phyloP scores from a whole-genome alignment of 2,329 filamentous ascomycete species.

The Neonectria sp. region DNA sequence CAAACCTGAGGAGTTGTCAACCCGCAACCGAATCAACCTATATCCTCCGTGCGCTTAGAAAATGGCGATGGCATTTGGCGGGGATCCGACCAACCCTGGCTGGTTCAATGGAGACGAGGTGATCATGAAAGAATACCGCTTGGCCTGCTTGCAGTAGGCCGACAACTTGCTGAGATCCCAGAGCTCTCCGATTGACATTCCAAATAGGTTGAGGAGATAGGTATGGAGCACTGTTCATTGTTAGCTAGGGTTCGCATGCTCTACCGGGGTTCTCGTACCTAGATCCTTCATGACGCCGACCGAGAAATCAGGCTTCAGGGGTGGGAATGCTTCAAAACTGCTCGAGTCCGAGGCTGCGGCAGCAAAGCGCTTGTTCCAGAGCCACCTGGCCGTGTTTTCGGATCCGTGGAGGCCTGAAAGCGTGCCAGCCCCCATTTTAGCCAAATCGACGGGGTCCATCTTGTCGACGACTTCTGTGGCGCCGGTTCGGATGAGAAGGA shows the following conservation, averaged over 20 bases:
- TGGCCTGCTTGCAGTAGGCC: slow-evolving; percentile 7
- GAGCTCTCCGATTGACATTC: slow-evolving; percentile 51
- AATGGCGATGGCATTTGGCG: slow-evolving; percentile 65
- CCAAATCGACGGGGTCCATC: slow-evolving; percentile 54
- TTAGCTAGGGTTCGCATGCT: background rate
- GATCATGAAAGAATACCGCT: slow-evolving; percentile 26
- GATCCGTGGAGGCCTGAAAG: slow-evolving; percentile 61
- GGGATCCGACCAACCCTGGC: slow-evolving; percentile 64
- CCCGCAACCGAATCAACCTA: no score
- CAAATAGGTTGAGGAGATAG: slow-evolving; percentile 66
- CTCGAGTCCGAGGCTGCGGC: slow-evolving; percentile 50
- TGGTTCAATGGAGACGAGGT: slow-evolving; percentile 49
- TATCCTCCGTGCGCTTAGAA: slow-evolving; percentile 48
- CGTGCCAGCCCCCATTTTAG: slow-evolving; percentile 48
- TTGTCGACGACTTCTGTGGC: slow-evolving; percentile 71
- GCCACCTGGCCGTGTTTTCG: slow-evolving; percentile 72
- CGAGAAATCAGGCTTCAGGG: slow-evolving; percentile 10
- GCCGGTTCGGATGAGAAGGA: slow-evolving; percentile 76
- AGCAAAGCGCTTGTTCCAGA: slow-evolving; percentile 79
- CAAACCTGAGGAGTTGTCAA: background rate
- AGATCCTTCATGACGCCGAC: slow-evolving; percentile 42
- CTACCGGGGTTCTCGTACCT: slow-evolving; percentile 46
- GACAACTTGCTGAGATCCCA: slow-evolving; percentile 27
- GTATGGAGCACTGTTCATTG: slow-evolving; percentile 60
- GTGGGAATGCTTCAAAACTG: slow-evolving; percentile 26